A percentile compares a stretch with the other conserved stretches of the same genome.
phyloP scores from a whole-genome alignment of 805 yeast genomes.

The Kuraishia capsulata region DNA sequence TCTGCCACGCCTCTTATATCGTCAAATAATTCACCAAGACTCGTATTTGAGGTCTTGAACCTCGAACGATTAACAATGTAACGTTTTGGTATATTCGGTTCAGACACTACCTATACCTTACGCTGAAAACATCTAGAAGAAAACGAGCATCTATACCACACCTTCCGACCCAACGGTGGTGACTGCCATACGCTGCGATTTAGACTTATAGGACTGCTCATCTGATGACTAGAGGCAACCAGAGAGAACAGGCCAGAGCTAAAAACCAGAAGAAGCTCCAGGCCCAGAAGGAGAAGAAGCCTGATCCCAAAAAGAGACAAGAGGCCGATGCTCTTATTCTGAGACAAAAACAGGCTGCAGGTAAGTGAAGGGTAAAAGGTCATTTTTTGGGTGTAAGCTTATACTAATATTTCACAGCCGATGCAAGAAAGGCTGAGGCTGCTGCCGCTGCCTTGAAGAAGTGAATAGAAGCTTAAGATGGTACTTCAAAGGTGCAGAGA shows the following conservation, averaged over 20 bases:
- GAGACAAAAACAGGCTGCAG: slow-evolving; percentile 81
- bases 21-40: too few species aligned
- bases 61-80: too few species aligned
- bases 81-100: too few species aligned
- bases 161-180: too few species aligned
- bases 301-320: slow-evolving; percentile 74
- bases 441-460: slow-evolving; percentile 9
- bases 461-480: not conserved
- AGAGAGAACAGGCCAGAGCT: slow-evolving; percentile 88
- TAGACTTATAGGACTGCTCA: too few species aligned
- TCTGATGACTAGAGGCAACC: slow-evolving; percentile 90
- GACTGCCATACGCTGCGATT: too few species aligned
- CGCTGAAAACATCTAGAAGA: too few species aligned
- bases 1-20: too few species aligned
- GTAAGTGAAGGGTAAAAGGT: slow-evolving; percentile 33
- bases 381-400: not conserved
- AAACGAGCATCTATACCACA: too few species aligned
- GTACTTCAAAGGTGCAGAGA: too few species aligned
- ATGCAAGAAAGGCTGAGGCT: slow-evolving; percentile 23
- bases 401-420: slow-evolving; percentile 14
- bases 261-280: slow-evolving; percentile 78
- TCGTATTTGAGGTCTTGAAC: too few species aligned
- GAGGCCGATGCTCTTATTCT: slow-evolving; percentile 86
- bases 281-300: slow-evolving; percentile 56
- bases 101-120: too few species aligned